These are phyloP conservation scores for Luffa acutangula DNA, from an alignment of 306 rosid genomes.

Conservation along the genomic window DNA sequence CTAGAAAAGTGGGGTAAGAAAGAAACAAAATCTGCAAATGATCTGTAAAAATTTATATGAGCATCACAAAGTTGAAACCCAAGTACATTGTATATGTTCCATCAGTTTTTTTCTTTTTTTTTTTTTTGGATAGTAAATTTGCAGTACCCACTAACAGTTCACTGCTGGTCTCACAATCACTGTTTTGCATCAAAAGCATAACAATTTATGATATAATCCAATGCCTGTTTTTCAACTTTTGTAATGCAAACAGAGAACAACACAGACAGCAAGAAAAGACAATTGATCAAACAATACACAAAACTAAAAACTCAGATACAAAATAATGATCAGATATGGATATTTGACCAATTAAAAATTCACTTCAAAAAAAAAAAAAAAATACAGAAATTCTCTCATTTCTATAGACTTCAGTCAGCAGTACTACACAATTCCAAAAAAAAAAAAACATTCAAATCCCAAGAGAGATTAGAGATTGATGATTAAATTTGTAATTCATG, in stretches of 20 bases:
- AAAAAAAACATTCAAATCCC: neutral
- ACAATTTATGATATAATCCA: slow-evolving; percentile 3
- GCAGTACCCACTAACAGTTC: slow-evolving; percentile 8
- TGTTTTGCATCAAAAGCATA: slow-evolving; percentile 11
- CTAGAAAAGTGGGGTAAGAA: slow-evolving; percentile 1
- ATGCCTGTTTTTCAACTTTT: neutral
- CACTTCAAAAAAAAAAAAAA: neutral
- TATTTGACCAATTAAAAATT: neutral
- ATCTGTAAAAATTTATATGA: neutral
- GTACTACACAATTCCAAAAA: neutral
- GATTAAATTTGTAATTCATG: neutral
- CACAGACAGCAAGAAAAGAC: neutral
- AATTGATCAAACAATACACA: neutral
- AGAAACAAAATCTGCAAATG: slow-evolving; percentile 3
- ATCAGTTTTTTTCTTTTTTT: neutral
- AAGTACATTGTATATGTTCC: neutral
- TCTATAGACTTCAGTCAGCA: neutral
- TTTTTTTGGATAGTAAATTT: neutral
- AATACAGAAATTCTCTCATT: neutral
- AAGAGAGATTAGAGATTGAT: neutral
- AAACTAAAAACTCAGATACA: neutral
- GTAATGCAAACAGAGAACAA: neutral
- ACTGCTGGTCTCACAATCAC: neutral
- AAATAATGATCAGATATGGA: neutral
- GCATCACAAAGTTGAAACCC: neutral